Conservation (phyloP, 1,284 basidiomycete species). For the Macrocybe sp. region DNA sequence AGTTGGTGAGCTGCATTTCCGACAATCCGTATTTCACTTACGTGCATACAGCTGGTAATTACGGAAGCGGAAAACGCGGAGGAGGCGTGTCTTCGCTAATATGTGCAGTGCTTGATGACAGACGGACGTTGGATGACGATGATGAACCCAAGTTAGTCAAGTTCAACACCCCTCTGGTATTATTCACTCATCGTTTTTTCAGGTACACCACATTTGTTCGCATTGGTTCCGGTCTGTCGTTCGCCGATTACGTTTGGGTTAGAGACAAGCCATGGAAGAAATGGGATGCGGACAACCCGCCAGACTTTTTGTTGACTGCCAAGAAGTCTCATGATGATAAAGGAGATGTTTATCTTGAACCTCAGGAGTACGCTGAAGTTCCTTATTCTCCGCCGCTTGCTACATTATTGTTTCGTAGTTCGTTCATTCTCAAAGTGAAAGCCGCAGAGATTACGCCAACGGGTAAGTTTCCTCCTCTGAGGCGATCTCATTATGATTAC, state of each 20-base stretch:
- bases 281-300: constrained; percentile 63
- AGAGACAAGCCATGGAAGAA: constrained; percentile 71
- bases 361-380: constrained; percentile 56
- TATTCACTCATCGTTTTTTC: constrained; percentile 1
- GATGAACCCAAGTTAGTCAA: constrained; percentile 57
- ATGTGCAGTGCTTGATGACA: constrained; percentile 74
- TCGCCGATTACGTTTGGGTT: constrained; percentile 80
- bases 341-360: constrained; percentile 77
- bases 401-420: constrained; percentile 36
- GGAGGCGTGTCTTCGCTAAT: constrained; percentile 79
- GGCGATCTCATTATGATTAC: neutral
- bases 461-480: constrained; percentile 36
- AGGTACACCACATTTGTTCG: constrained; percentile 81
- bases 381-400: neutral
- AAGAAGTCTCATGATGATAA: constrained; percentile 67
- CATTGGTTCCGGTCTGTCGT: constrained; percentile 83
- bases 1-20: constrained; percentile 51
- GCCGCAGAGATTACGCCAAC: constrained; percentile 81
- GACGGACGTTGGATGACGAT: constrained; percentile 43
- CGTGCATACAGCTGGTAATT: constrained; percentile 54
- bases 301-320: constrained; percentile 55
- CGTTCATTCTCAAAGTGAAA: constrained; percentile 86
- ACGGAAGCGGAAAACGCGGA: constrained; percentile 66
- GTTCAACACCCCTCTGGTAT: neutral
- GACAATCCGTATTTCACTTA: constrained; percentile 3